Evolutionary conservation across 805 yeast genomes (phyloP), one percentile per base, ranked within the genome.

Genomic region (Lachancea fermentati): DNA sequence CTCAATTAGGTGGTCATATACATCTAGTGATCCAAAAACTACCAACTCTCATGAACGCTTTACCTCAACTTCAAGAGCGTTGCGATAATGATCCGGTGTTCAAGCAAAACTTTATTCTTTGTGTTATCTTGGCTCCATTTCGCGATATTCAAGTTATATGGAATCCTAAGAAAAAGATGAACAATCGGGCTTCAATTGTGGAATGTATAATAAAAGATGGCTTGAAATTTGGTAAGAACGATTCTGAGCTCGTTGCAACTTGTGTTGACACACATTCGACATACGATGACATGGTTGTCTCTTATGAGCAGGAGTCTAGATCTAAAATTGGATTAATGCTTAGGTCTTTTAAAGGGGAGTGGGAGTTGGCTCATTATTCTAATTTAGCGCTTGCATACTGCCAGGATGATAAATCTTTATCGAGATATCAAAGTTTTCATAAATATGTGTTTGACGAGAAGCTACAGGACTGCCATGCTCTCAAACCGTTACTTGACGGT

Each of bases 401-500:
- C 17, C 34, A 51, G 14, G 39, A 43, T 13, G 44, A 58, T 7
- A 34, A 50, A 7, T 43, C 48, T 32, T 37, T 65, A 8, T 38
- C 45, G 1, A 54, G 60, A 18, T 68, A 71, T 45, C 60, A 63
- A 4, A 16, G 38, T 1, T 61, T 76, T 8, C 50, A 66, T 16
- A 38, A 58, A 2, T 39, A 45, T 12, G 48, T 62, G 22, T 49
- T 54, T 30, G 39, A 47, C 4, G 42, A 52, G 41, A 41, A 51
- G 6, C 42, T 60, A 30, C 44, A 54, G 33, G 36, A 50, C 22
- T 49, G 51, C 19, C 54, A 76, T 52, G 56, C 52, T 0, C 44
- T 82, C 42, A 83, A 77, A 52, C 85, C 91, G 1, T 48, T 85
- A 5, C 60, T 89, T 9, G 87, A 85, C 59, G 95, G 98, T 12